Evolutionary conservation across 2,329 filamentous ascomycete genomes (phyloP), one percentile per base, ranked within the genome.

Genomic region (Talaromyces amestolkiae): DNA sequence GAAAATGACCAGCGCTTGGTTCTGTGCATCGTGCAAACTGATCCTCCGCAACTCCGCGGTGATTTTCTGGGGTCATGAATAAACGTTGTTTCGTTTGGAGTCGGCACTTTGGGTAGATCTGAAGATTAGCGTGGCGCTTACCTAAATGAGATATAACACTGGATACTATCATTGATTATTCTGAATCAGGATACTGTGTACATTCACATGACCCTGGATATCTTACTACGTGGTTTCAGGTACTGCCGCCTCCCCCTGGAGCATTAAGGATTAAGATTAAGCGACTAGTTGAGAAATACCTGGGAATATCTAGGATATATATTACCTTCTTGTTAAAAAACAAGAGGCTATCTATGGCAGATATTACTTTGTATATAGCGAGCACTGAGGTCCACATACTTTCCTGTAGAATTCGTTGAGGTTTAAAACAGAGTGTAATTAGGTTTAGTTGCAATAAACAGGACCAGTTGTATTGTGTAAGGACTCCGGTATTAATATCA

Each of bases 11-110:
- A 24, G 13, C 22, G 10, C 17, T 27, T 19, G 8, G 39, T 31
- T 59, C 22, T 17, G 56, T 31, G 19, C 8, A 53, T 53, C n/a
- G 24, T 33, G 13, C 11, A 31, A n/a, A 59, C 27, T 59, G 37
- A 5, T 59, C 39, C 56, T 59, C 56, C 56, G 56, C 56, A 41
- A 59, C 56, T 45, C 56, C 56, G 56, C 56, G 56, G 37, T 33
- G 22, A 22, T 43, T 43, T 59, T 39, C 35, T 31, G 56, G 37
- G 37, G 37, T 43, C n/a, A n/a, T 4, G 56, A 10, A 19, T 43
- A 19, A 45, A 19, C 22, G 27, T 59, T 59, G 39, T 59, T 59
- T 59, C 37, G 22, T 59, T 45, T 27, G 22, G 22, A 33, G 13
- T 13, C 37, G 22, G 22, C 37, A 43, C 19, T 39, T 39, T 45